Evolutionary conservation across 2,329 filamentous ascomycete species (phyloP).

Genomic region (Teratosphaeria gauchensis): DNA sequence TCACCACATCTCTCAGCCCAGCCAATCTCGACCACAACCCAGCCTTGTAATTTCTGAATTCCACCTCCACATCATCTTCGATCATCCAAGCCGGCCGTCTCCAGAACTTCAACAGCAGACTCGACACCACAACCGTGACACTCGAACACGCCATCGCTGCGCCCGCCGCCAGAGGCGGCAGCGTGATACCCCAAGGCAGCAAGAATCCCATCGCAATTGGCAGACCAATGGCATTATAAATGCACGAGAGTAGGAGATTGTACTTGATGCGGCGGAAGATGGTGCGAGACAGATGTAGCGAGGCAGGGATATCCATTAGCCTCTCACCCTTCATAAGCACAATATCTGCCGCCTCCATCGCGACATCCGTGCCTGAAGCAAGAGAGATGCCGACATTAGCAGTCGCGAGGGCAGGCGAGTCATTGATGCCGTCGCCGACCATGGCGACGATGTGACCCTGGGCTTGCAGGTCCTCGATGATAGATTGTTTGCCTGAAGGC

Average conservation of each 20-base stretch:
- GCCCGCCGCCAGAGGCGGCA: constrained; percentile 90
- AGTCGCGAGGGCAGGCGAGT: constrained; percentile 87
- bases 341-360: constrained; percentile 92
- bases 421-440: constrained; percentile 98
- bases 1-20: constrained; percentile 8
- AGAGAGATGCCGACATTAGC: constrained; percentile 91
- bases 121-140: constrained; percentile 72
- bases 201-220: constrained; percentile 97
- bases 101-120: constrained; percentile 80
- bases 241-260: constrained; percentile 84
- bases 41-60: neutral
- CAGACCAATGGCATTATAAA: constrained; percentile 84
- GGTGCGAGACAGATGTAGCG: constrained; percentile 66
- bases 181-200: constrained; percentile 73
- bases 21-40: constrained; percentile 6
- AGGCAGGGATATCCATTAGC: constrained; percentile 83
- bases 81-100: constrained; percentile 72
- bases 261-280: constrained; percentile 92
- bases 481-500: constrained; percentile 81
- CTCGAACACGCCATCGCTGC: constrained; percentile 88
- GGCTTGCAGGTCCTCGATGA: constrained; percentile 67
- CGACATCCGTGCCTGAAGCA: constrained; percentile 85
- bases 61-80: constrained; percentile 9
- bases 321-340: constrained; percentile 91
- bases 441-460: constrained; percentile 76